Percentiles rank a stretch among this genome's conserved stretches.
Evolutionary conservation across 371 early-diverging fungal species (phyloP).

Genomic region (Zychaea mexicana): DNA sequence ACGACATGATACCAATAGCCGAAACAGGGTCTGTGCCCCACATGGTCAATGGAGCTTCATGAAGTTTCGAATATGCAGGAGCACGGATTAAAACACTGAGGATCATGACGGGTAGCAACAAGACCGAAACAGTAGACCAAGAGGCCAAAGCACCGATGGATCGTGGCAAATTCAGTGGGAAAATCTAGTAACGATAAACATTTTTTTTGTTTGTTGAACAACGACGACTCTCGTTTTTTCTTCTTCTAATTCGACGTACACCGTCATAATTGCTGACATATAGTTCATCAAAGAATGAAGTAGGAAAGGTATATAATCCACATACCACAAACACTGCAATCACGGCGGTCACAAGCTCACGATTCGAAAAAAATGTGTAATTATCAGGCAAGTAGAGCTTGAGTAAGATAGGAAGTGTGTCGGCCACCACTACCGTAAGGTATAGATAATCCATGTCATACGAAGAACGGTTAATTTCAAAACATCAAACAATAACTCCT

Average conservation of each 20-base stretch:
- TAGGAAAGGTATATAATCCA: too few species aligned
- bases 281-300: too few species aligned
- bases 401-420: constrained; percentile 58
- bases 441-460: too few species aligned
- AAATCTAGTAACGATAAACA: constrained; percentile 29
- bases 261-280: too few species aligned
- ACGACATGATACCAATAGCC: constrained; percentile 64
- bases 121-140: constrained; percentile 58
- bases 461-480: background rate
- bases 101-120: constrained; percentile 55
- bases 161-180: constrained; percentile 53
- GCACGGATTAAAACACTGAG: constrained; percentile 52
- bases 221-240: too few species aligned
- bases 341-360: constrained; percentile 46
- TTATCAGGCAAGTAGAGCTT: constrained; percentile 39
- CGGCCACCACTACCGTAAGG: constrained; percentile 56
- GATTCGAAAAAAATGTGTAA: constrained; percentile 26
- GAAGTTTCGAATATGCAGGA: constrained; percentile 52
- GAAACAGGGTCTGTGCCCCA: constrained; percentile 55
- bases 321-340: constrained; percentile 50
- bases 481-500: background rate
- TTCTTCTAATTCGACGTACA: too few species aligned
- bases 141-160: constrained; percentile 58
- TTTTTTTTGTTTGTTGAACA: background rate
- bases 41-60: constrained; percentile 48